Evolutionary conservation across 1,284 basidiomycete genomes (phyloP), one percentile per base, ranked within the genome.

Genomic region (Leccinum insigne): DNA sequence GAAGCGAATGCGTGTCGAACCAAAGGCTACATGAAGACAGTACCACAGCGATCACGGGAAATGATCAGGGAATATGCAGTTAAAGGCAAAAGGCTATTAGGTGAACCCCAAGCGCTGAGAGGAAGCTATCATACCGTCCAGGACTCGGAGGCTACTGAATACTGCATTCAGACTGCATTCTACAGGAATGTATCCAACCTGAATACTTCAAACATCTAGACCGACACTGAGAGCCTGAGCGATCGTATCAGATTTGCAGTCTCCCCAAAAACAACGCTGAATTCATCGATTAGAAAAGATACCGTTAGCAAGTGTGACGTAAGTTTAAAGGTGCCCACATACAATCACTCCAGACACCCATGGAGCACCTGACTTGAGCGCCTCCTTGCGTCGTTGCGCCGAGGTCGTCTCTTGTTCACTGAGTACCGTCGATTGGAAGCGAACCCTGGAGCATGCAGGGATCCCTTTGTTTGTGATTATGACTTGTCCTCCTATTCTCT

Each of bases 401-500:
- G 4, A 35, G 35, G 35, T 35, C 35, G 11, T 38, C 35, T 38
- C 35, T 38, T 38, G 35, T 38, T 38, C 11, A 9, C 10, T 35
- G 35, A 35, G 35, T 38, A 26, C 8, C 52, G 7, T 32, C 21
- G 32, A 56, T 16, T 47, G 13, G 40, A 42, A 16, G 40, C 16
- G 14, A 16, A 42, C 40, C 40, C 40, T 42, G 40, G 40, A 42
- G 16, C 16, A 42, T 14, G 57, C 13, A 32, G 38, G 8, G 49
- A 35, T 6, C 2, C 14, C 11, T 49, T 49, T 49, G 32, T 10
- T 44, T 10, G 11, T 11, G 42, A n/a, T 29, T 3, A 62, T 5
- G 32, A 38, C 49, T 74, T 16, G 72, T 61, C 42, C 60, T 66
- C 21, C 26, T 21, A 61, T 62, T 68, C 52, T 61, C 62, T 14